Evolutionary conservation across 352 stramenopile genomes (phyloP), one percentile per base, ranked within the genome.

Genomic region (Phytophthora pisi): DNA sequence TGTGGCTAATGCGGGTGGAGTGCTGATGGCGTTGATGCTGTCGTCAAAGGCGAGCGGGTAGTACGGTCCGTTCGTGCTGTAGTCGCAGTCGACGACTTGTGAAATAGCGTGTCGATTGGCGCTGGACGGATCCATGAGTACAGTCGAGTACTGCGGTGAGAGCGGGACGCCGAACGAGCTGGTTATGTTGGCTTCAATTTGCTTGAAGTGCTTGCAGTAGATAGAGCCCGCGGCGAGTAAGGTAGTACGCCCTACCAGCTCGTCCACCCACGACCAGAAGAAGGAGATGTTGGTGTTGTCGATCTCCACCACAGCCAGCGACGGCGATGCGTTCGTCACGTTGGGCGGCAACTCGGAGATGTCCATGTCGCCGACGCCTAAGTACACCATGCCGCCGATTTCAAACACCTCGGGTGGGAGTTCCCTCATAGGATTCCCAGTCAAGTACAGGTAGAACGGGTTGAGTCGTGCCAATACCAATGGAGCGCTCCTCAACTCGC

Each of bases 351-450:
- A 18, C 20, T 51, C 9, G 10, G 9, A 20, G 23, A 51, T 51
- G 10, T n/a, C 23, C 23, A 20, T 51, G 5, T 30, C 18, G 6
- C 46, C 13, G 10, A 51, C 5, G 10, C 46, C 46, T n/a, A 51
- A 18, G 10, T 16, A 18, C n/a, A 20, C 10, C 46, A 51, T 30
- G 9, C 26, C 30, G 5, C 46, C 5, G 6, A 50, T n/a, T 3
- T 54, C 30, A 9, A 74, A 70, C 9, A 76, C 30, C 13, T 43
- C 24, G 7, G 23, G n/a, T 3, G 71, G 67, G 3, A 78, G 46
- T 1, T 50, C 18, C 0, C 26, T 50, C 20, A 75, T 65, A 8
- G 71, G 71, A 34, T 66, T 73, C 4, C 59, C 46, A 16, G 53
- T 61, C 18, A 78, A 46, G 8, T 55, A 62, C 23, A 78, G 15